Evolutionary conservation across 305 asterid genomes (phyloP), one percentile per base, ranked within the genome.

Genomic region (Galium porrigens): DNA sequence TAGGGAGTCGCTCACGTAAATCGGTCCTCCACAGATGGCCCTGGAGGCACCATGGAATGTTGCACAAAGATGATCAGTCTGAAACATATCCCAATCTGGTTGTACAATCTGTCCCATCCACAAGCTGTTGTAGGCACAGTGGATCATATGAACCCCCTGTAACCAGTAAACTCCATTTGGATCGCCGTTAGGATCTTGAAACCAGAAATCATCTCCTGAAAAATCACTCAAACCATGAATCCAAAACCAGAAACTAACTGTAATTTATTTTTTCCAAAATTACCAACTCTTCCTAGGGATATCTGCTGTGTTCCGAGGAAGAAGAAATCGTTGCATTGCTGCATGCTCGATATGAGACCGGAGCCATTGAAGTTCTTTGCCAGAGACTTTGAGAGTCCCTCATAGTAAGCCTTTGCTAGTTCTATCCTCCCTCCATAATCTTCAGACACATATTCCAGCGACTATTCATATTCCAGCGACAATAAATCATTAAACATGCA

Each of bases 61-160:
- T 0, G 94, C 92, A 30, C 90, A 81, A 5, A 79, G 37, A 75
- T 88, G 96, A 53, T 88, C 92, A 0, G 94, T 77, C 48, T 88
- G 96, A 54, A 88, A 88, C 94, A 88, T 88, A 75, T 86, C 96
- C 92, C 96, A 88, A 49, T 88, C 96, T 30, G 96, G 96, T 42
- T 83, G 89, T 74, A 88, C 84, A 57, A 88, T 70, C 59, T 88
- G 94, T 9, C 94, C 92, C 90, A 84, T 88, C 96, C 96, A 88
- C 86, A 88, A 65, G 73, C 96, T 86, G 76, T 88, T 88, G 77
- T 82, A 88, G 68, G 96, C 94, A 58, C 96, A 88, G 44, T 88
- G 96, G 77, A 88, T 84, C 96, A 88, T 86, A 80, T 88, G 94
- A 44, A 88, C 96, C 49, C 96, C 96, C 68, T 86, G 96, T 15